Evolutionary conservation across 345 rosid genomes (phyloP).

Genomic region (Arabidopsis arenosa): DNA sequence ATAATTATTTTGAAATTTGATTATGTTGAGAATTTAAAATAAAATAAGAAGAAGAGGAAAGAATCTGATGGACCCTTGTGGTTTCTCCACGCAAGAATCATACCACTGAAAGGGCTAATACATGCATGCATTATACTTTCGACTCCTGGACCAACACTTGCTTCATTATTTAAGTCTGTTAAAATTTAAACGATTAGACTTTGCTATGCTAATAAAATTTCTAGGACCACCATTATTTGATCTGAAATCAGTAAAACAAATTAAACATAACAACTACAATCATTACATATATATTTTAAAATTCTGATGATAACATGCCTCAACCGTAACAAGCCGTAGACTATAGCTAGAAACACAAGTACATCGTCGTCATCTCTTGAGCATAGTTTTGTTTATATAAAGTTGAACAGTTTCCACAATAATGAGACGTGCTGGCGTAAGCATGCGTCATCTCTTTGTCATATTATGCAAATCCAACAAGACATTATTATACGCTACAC

Average conservation of each 20-base stretch:
- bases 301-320: not conserved
- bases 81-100: conserved; percentile 62
- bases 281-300: not conserved
- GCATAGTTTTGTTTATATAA: not conserved
- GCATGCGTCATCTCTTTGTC: conserved; percentile 57
- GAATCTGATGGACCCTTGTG: conserved; percentile 37
- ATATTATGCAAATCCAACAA: conserved; percentile 39
- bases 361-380: conserved; percentile 18
- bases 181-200: conserved; percentile 15
- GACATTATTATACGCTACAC: conserved; percentile 36
- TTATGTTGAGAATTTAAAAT: not conserved
- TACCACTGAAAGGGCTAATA: conserved; percentile 46
- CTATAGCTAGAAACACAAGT: not conserved
- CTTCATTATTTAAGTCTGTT: conserved; percentile 7
- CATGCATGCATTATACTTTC: conserved; percentile 43
- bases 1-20: conserved; percentile 2
- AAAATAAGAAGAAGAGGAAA: conserved; percentile 12
- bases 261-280: not conserved
- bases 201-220: conserved; percentile 13
- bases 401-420: conserved; percentile 25
- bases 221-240: conserved; percentile 26
- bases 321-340: no score
- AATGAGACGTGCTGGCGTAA: conserved; percentile 58
- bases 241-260: not conserved
- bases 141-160: conserved; percentile 36